Conservation (phyloP, 2,329 filamentous ascomycete genomes). For the Fusarium incarnatum region DNA sequence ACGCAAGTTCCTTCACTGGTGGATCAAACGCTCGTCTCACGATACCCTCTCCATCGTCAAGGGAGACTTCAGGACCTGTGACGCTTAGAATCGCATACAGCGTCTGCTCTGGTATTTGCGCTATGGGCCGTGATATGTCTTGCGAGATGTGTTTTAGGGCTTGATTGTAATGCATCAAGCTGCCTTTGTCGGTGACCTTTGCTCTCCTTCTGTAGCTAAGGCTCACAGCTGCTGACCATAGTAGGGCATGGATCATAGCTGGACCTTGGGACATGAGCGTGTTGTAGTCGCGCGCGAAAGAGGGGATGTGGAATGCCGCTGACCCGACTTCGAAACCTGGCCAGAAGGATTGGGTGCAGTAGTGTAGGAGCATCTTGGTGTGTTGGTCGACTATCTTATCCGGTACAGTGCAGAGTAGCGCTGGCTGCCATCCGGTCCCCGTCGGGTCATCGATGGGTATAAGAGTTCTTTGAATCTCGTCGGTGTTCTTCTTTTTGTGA, state of each 20-base stretch:
- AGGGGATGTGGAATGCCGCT: slow-evolving; percentile 11
- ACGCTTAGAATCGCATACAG: slow-evolving; percentile 18
- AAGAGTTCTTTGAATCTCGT: fast-evolving
- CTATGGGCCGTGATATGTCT: neutral
- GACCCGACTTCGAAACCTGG: slow-evolving; percentile 7
- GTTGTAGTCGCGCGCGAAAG: slow-evolving; percentile 10
- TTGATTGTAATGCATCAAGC: neutral
- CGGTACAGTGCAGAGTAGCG: neutral
- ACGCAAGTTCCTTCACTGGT: neutral
- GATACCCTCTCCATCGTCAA: neutral
- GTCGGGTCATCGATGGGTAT: too few relatives aligned
- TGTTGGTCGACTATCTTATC: slow-evolving; percentile 1
- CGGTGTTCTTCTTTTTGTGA: neutral
- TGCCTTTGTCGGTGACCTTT: neutral
- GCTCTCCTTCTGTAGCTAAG: neutral
- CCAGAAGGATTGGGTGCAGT: slow-evolving; percentile 20
- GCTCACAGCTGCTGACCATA: slow-evolving; percentile 16
- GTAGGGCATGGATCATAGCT: slow-evolving; percentile 1
- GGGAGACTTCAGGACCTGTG: neutral
- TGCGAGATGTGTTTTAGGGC: neutral
- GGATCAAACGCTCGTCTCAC: neutral
- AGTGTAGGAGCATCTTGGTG: slow-evolving; percentile 13
- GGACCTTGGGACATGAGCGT: slow-evolving; percentile 9
- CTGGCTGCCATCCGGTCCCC: neutral
- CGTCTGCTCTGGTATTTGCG: slow-evolving; percentile 1